Base-by-base conservation (phyloP, 805 yeast species). In the Spathaspora sp. region DNA sequence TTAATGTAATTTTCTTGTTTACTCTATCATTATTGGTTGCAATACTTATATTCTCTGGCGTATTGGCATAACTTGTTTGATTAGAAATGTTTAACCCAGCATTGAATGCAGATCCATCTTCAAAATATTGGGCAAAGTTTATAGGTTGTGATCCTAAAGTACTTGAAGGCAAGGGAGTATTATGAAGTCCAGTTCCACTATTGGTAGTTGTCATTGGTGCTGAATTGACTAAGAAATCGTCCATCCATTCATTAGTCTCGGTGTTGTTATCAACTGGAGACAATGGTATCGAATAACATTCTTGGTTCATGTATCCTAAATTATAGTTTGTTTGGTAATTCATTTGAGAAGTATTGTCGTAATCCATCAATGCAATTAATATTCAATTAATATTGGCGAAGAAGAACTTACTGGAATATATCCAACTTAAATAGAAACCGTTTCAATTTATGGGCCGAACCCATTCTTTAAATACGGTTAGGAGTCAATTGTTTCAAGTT, bases 121-220 rank as follows among this genome's bases (percentile, higher is more conserved):
- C 51, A 31, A 49, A 49, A 39, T 23, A 31, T 7, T n/a, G 43
- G 28, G 32, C 10, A 20, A 45, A 45, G 17, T 45, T 45, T 14
- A 45, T 31, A 1, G 47, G 47, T 10, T 35, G 47, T 3, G n/a
- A 5, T 20, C 35, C 23, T 18, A 28, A 31, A 6, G 35, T 14
- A 28, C 38, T 28, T 10, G 44, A 14, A 8, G 40, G 23, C 11
- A 39, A 29, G 9, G 42, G 42, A 8, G 43, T 23, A 14, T 39
- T 23, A 20, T 17, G 10, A 17, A 23, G 26, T 9, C 29, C 47
- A 5, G 28, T 3, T 3, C 39, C n/a, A 31, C 47, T 45, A 44
- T 56, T 58, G 38, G 54, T 50, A 14, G 63, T 51, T 12, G 63
- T 55, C 31, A 61, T 49, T 17, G 64, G 64, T 1, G 60, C 64